Conservation (phyloP, 495 filamentous ascomycete genomes). For the Staphylotrichum longicolle region DNA sequence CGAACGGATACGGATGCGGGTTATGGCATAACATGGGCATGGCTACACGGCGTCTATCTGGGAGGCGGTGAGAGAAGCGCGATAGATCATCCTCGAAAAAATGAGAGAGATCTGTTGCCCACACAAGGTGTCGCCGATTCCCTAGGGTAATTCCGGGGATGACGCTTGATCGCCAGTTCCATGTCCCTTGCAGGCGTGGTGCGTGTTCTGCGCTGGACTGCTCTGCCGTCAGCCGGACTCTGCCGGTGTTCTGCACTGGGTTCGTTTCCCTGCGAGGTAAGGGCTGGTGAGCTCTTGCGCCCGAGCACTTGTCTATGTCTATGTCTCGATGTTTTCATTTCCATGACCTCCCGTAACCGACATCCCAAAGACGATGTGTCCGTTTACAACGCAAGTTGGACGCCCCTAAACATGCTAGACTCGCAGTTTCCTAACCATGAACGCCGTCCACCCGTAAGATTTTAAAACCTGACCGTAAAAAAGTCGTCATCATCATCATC, state of each 20-base stretch:
- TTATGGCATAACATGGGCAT: slow-evolving; percentile 40
- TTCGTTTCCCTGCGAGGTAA: neutral
- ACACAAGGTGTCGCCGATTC: slow-evolving; percentile 89
- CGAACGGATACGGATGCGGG: slow-evolving; percentile 20
- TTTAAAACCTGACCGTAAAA: slow-evolving; percentile 25
- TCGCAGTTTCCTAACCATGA: neutral
- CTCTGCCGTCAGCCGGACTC: neutral
- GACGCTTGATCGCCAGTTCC: slow-evolving; percentile 90
- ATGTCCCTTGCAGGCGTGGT: slow-evolving; percentile 21
- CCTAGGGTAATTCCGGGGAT: slow-evolving; percentile 53
- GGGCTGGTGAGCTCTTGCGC: neutral
- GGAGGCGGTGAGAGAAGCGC: slow-evolving; percentile 42
- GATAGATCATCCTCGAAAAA: slow-evolving; percentile 44
- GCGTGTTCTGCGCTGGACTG: neutral
- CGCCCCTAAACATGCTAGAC: no score
- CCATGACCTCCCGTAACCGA: neutral
- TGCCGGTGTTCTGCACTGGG: neutral
- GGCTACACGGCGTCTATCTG: slow-evolving; percentile 50
- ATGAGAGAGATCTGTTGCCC: slow-evolving; percentile 55
- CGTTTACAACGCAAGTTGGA: no score
- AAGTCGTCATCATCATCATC: slow-evolving; percentile 24
- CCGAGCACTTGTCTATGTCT: neutral
- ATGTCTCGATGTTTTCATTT: neutral
- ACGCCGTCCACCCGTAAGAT: slow-evolving; percentile 7
- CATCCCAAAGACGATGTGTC: neutral